Evolutionary conservation across 1,284 basidiomycete genomes (phyloP), one percentile per base, ranked within the genome.

Genomic region (Leccinum subfulvum): DNA sequence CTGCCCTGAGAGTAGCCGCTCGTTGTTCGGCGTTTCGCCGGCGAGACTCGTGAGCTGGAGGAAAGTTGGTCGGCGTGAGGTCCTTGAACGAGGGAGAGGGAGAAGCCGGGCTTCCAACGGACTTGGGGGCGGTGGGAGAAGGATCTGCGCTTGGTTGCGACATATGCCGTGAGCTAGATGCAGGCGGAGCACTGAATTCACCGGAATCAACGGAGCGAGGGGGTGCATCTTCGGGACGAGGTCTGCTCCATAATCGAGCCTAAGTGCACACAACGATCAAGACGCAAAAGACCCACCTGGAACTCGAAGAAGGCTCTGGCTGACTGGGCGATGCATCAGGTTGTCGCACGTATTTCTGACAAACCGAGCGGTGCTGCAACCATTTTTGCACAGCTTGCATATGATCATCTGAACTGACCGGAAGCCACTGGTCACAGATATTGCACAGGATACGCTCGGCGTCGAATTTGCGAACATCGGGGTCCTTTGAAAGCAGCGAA

Each of bases 21-120:
- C 89, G 84, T 74, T 90, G 88, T 68, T 90, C 89, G 23, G 89
- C 88, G 65, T 89, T 90, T 59, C 87, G 82, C 39, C 87, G 77
- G 35, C 89, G 82, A 16, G 87, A 84, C 66, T 90, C 88, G 61
- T 87, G 83, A 1, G 79, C 75, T 13, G 83, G 75, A 44, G 74
- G 81, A 41, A 76, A 78, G 78, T 79, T 82, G 53, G 78, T 74
- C 0, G 84, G 81, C n/a, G 76, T 83, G 60, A 84, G 79, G 67
- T 85, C 82, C 69, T 77, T 81, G 75, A 80, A 80, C 64, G 81
- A 82, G 10, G 79, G 72, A 49, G 78, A 69, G 35, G 76, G 74
- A 28, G 77, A 77, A 57, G 68, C 63, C 16, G 73, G 73, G 37
- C 49, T 26, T 21, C 58, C 65, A 18, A 62, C 59, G 16, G 71